These are phyloP conservation scores for Carex scoparia DNA, from an alignment of 176 grass and related monocot species.

Conservation along the genomic window DNA sequence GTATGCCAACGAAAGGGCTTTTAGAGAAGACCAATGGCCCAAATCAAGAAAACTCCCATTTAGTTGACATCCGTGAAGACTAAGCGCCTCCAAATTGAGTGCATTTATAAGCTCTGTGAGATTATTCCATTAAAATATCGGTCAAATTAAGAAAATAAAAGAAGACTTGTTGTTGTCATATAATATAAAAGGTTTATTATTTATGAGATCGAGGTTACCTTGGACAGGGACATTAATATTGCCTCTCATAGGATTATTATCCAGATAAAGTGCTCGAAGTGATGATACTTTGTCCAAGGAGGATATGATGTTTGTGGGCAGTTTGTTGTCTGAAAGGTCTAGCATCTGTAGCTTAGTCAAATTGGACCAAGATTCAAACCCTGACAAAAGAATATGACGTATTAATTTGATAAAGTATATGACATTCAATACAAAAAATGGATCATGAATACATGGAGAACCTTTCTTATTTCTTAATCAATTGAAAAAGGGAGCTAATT, in stretches of 20 bases:
- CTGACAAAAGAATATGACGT: background rate
- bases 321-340: background rate
- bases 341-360: background rate
- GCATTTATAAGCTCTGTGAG: background rate
- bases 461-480: no score
- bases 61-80: background rate
- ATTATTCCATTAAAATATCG: background rate
- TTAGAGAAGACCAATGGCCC: background rate
- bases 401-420: no score
- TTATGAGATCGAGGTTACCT: background rate
- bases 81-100: background rate
- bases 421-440: no score
- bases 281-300: background rate
- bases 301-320: background rate
- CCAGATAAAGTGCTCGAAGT: background rate
- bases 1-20: background rate
- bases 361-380: background rate
- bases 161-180: no score
- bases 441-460: no score
- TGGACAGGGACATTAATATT: background rate
- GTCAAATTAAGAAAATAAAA: background rate
- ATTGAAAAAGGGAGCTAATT: no score
- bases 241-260: rapidly evolving
- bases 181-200: no score
- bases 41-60: background rate